phyloP scores from a whole-genome alignment of 2,329 filamentous ascomycete genomes.

The Bertia moriformis region DNA sequence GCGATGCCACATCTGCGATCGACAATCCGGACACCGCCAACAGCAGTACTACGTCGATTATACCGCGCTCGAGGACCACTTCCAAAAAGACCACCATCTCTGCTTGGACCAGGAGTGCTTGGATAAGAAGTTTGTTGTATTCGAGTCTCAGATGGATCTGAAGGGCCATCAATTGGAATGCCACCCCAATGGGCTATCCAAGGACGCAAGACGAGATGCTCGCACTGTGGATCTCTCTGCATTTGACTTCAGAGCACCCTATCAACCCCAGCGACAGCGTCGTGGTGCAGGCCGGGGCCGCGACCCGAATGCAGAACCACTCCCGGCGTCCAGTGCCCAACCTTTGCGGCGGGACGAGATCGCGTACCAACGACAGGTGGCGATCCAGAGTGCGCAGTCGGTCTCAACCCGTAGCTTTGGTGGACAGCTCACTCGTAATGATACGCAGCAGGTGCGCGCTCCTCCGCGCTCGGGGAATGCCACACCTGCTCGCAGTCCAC shows the following conservation, averaged over 20 bases:
- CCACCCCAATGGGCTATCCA: constrained; percentile 68
- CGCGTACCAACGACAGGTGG: constrained; percentile 82
- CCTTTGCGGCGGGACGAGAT: constrained; percentile 73
- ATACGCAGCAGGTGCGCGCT: constrained; percentile 14
- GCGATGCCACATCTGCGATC: constrained; percentile 53
- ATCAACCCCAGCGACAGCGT: constrained; percentile 43
- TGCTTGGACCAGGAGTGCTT: constrained; percentile 76
- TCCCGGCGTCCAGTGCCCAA: constrained; percentile 65
- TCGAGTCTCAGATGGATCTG: constrained; percentile 84
- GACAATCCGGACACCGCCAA: constrained; percentile 33
- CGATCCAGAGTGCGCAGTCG: constrained; percentile 76
- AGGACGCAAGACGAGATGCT: constrained; percentile 70
- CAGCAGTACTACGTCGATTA: constrained; percentile 62
- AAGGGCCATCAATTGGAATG: constrained; percentile 81
- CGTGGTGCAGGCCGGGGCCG: constrained; percentile 51
- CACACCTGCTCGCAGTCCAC: constrained; percentile 7
- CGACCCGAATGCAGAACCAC: constrained; percentile 72
- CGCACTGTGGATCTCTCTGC: constrained; percentile 72
- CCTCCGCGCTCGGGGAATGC: constrained; percentile 11
- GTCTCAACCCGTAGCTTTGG: constrained; percentile 70
- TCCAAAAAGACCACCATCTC: constrained; percentile 71
- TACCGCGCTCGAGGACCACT: constrained; percentile 72
- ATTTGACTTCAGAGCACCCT: constrained; percentile 61
- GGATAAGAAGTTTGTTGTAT: constrained; percentile 96
- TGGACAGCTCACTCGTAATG: constrained; percentile 55